These are phyloP conservation scores for Sarcocystis neurona DNA, from an alignment of 169 alveolate species.

Conservation along the genomic window DNA sequence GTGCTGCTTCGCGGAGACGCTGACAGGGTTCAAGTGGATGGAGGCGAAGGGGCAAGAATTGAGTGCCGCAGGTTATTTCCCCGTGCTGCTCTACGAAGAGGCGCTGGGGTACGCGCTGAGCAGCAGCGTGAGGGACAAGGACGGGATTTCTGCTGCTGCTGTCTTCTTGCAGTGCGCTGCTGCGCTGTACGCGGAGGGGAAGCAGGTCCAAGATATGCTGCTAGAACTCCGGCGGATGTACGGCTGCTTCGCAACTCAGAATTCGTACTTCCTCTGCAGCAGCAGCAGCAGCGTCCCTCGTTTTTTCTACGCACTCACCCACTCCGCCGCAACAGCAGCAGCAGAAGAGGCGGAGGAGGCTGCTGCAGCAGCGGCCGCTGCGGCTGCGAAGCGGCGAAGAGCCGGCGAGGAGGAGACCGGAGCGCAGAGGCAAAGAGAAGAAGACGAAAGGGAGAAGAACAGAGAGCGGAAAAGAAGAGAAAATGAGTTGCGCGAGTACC, in stretches of 20 bases:
- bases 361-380: too few species aligned
- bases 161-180: slow-evolving; percentile 74
- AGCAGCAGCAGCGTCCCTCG: slow-evolving; percentile 67
- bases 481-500: slow-evolving; percentile 62
- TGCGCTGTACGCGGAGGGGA: slow-evolving; percentile 67
- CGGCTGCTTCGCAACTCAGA: slow-evolving; percentile 76
- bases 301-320: slow-evolving; percentile 72
- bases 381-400: too few species aligned
- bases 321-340: slow-evolving; percentile 53
- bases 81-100: slow-evolving; percentile 77
- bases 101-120: slow-evolving; percentile 79
- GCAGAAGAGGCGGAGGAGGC: neutral
- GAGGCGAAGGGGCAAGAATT: slow-evolving; percentile 72
- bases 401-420: too few species aligned
- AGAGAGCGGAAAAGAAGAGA: too few species aligned
- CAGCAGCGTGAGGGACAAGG: slow-evolving; percentile 76
- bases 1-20: slow-evolving; percentile 68
- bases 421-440: too few species aligned
- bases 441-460: too few species aligned
- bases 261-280: slow-evolving; percentile 72
- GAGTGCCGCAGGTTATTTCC: slow-evolving; percentile 51
- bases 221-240: slow-evolving; percentile 65
- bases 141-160: slow-evolving; percentile 84
- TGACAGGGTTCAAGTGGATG: slow-evolving; percentile 83
- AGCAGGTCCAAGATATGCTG: slow-evolving; percentile 66